Base-by-base conservation (phyloP, 306 rosid species). In the Trichosanthes truncata region DNA sequence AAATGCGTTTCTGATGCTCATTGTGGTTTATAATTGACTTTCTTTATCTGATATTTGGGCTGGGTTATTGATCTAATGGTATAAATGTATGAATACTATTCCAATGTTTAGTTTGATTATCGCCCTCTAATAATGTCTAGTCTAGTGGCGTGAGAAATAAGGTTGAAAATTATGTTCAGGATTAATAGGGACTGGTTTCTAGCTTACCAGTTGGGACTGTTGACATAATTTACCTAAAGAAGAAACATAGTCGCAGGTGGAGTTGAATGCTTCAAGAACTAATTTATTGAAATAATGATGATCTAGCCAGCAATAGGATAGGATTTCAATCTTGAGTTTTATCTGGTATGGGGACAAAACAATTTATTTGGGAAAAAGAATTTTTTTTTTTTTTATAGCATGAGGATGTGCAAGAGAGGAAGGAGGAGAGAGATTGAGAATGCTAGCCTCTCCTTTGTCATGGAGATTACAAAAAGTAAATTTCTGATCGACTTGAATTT, bases 1-100 rank as follows among this genome's bases (percentile, higher is more conserved):
- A 71, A 71, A 73, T 73, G 60, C 9, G 78, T 73, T 9, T 48
- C n/a, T 73, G 59, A 15, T 73, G 78, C 25, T 73, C 33, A 26
- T 7, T 29, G 43, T 49, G 78, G 55, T 74, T 74, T 48, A 25
- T 12, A 48, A 49, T 49, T 74, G 61, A 26, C 29, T 15, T 71
- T 6, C 21, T 74, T 17, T 53, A 15, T 29, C 41, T 26, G 60
- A 13, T 73, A 41, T 17, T 73, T 26, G 9, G 43, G 60, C 41
- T 73, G 23, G 52, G 38, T 3, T 73, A 48, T 15, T 46, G 60
- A 73, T 72, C n/a, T 18, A 72, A 8, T 26, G 25, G 59, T 72
- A 26, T 46, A 40, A 21, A 12, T 40, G 33, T 68, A 6, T 46
- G 59, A 46, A 26, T 46, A 49, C 7, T 72, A 72, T 72, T 51